These are phyloP conservation scores for Davidsoniella neocaledoniae DNA, from an alignment of 2,329 filamentous ascomycete genomes.

Conservation along the genomic window DNA sequence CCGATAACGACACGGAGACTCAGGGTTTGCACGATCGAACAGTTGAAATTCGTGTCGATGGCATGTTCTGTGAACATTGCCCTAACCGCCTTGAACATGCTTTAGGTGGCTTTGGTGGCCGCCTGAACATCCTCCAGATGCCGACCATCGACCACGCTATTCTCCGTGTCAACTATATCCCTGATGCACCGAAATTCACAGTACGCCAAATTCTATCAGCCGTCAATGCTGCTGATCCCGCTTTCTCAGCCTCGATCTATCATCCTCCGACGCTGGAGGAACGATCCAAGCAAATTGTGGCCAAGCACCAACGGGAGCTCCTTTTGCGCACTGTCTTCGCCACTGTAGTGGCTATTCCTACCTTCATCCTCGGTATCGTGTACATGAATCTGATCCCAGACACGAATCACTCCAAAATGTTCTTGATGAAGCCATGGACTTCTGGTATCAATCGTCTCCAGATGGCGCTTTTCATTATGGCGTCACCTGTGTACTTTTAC, in stretches of 20 bases:
- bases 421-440: constrained; percentile 53
- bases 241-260: constrained; percentile 52
- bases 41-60: constrained; percentile 49
- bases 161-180: constrained; percentile 53
- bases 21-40: constrained; percentile 29
- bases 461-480: constrained; percentile 63
- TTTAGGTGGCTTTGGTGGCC: constrained; percentile 33
- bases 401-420: constrained; percentile 39
- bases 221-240: constrained; percentile 48
- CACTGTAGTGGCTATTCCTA: constrained; percentile 55
- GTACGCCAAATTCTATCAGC: constrained; percentile 55
- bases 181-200: constrained; percentile 51
- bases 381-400: constrained; percentile 69
- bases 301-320: constrained; percentile 50
- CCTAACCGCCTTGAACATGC: constrained; percentile 39
- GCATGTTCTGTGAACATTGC: constrained; percentile 61
- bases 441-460: constrained; percentile 60
- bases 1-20: constrained; percentile 21
- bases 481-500: constrained; percentile 76
- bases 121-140: constrained; percentile 34
- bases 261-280: constrained; percentile 75
- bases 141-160: constrained; percentile 47
- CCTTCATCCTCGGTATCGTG: constrained; percentile 73
- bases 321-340: constrained; percentile 56
- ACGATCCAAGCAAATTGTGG: constrained; percentile 54